Evolutionary conservation across 2,329 filamentous ascomycete species (phyloP), one percentile per base, ranked within the genome.

Genomic region (Monosporascus cannonballus): DNA sequence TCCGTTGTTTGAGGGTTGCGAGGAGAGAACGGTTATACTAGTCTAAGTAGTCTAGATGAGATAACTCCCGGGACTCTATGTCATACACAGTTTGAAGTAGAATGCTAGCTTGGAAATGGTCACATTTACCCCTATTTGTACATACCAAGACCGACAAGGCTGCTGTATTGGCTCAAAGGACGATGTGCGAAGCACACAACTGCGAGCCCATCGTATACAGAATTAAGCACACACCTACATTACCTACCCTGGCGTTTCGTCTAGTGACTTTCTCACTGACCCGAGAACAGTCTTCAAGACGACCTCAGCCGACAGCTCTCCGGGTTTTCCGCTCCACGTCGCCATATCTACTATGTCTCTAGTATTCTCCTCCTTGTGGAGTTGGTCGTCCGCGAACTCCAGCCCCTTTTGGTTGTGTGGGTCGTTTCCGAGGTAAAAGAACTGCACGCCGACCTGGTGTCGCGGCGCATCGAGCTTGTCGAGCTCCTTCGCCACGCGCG

Each of bases 321-420:
- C 64, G 4, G 55, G 52, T 8, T 42, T 51, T 0, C 59, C 61
- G 8, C 54, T 61, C 76, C 84, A 90, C 0, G 84, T 84, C 49
- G 87, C 82, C 0, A 86, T 90, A 65, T 90, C 87, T 8, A 90
- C 85, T 56, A 90, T 90, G 68, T 90, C 87, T 44, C 87, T 71
- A 6, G 87, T 61, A 6, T 75, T 71, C 22, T 74, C 70, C 50
- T 75, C 69, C 48, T 76, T 73, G 30, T 52, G 52, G 34, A 89
- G 67, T 2, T 75, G 76, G 66, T 90, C 84, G 61, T 90, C 87
- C 9, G 89, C 69, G 48, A 80, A 74, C 63, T 78, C 72, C 50
- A 89, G 69, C 57, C 82, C 78, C 58, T 74, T 68, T 6, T 74
- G 74, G 0, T 84, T 85, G 3, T 70, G 70, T 14, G 73, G 64